Evolutionary conservation across 208 protist genomes (phyloP).

Genomic region (Wallacemonas sp.): DNA sequence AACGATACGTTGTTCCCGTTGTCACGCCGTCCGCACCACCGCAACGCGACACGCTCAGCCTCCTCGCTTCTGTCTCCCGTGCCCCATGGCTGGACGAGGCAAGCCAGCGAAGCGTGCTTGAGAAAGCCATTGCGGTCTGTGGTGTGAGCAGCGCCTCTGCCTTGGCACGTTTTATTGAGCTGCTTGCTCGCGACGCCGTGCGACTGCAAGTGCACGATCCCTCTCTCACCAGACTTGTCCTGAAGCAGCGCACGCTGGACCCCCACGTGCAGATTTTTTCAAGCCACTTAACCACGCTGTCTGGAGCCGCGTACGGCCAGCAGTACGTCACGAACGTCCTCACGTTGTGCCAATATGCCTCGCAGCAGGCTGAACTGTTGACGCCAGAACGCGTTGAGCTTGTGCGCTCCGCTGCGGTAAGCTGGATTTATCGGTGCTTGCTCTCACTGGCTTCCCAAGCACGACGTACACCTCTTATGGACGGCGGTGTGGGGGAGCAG

Average conservation of each 20-base stretch:
- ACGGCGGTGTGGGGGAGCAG: not conserved
- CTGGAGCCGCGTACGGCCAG: not conserved
- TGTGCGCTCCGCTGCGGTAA: not conserved
- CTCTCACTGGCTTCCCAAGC: not conserved
- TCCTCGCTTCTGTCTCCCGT: not conserved
- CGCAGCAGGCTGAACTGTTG: not conserved
- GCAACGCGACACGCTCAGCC: not conserved
- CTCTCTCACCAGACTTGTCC: constrained; percentile 27
- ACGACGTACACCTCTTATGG: not conserved
- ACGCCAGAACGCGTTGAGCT: not conserved
- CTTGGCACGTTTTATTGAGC: constrained; percentile 33
- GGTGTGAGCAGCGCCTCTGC: constrained; percentile 8
- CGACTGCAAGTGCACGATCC: constrained; percentile 16
- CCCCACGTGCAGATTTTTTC: not conserved
- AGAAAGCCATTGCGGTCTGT: not conserved
- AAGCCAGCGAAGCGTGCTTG: not conserved
- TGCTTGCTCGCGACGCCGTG: constrained; percentile 31
- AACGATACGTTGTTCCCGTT: not conserved
- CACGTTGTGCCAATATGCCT: not conserved
- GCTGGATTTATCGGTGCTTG: constrained; percentile 7
- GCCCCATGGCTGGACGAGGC: not conserved
- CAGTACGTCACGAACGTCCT: constrained; percentile 8
- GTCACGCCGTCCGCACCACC: not conserved
- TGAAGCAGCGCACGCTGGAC: constrained; percentile 35
- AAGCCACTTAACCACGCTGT: constrained; percentile 9